Evolutionary conservation across 2,329 filamentous ascomycete genomes (phyloP).

Genomic region (Tolypocladium nubicola): DNA sequence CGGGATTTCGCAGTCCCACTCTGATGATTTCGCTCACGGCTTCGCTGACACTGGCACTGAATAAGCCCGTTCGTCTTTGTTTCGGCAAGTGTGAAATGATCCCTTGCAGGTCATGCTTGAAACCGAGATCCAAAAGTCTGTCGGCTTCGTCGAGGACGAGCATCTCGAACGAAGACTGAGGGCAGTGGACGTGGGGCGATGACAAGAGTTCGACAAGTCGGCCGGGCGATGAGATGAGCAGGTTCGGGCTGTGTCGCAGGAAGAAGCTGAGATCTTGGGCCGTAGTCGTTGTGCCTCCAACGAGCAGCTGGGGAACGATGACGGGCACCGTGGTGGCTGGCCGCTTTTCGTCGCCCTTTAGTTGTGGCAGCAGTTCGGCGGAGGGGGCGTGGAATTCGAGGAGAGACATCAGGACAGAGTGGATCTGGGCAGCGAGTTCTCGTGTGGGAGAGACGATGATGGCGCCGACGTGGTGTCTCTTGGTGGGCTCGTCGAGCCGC

Average conservation of each 20-base stretch:
- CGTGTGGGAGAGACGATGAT: conserved; percentile 87
- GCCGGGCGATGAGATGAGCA: conserved; percentile 85
- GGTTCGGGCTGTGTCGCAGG: conserved; percentile 72
- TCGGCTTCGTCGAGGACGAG: conserved; percentile 94
- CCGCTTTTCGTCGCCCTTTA: conserved; percentile 45
- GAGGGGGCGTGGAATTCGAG: conserved; percentile 77
- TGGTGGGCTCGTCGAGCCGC: conserved; percentile 68
- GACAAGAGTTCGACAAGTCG: conserved; percentile 78
- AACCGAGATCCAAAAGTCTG: conserved; percentile 82
- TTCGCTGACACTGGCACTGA: conserved; percentile 92
- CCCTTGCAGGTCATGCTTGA: conserved; percentile 80
- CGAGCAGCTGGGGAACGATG: conserved; percentile 78
- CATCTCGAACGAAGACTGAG: conserved; percentile 81
- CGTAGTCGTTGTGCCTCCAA: conserved; percentile 69
- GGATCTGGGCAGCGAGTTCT: conserved; percentile 85
- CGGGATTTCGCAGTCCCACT: conserved; percentile 84
- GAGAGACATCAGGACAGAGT: conserved; percentile 66
- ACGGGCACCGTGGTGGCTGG: conserved; percentile 33
- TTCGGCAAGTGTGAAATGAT: conserved; percentile 82
- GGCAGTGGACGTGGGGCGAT: conserved; percentile 78
- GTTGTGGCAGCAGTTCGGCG: conserved; percentile 48
- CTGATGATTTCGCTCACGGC: conserved; percentile 88
- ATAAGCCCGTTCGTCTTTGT: conserved; percentile 84
- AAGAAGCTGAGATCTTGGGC: conserved; percentile 83
- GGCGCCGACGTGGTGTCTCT: conserved; percentile 80